Base-by-base conservation (phyloP, 306 rosid species). In the Canavalia ensiformis region DNA sequence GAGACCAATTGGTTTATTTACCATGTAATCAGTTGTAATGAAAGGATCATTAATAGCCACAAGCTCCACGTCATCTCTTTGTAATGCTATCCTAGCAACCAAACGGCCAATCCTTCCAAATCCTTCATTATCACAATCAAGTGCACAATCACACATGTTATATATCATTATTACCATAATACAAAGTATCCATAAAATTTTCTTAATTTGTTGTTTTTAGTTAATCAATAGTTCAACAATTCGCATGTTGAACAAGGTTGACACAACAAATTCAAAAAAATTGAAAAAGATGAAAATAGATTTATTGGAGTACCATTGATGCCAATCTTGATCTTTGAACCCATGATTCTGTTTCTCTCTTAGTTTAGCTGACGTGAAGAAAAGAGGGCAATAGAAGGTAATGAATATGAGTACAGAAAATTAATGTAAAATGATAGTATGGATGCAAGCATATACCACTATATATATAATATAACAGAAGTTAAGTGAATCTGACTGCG, bases 91-190 rank as follows among this genome's bases (percentile, higher is more conserved):
- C 64, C 92, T 91, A 1, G 95, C 95, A 6, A 89, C 95, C 68
- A 85, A 65, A 44, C 95, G 91, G 0, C 91, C 92, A 64, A 91
- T 91, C 63, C 91, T 86, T 87, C 91, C 91, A 66, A 91, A 91
- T 68, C 95, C 95, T 91, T 80, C 75, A 82, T 74, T 63, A 72
- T 80, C 52, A 79, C 37, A 50, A 11, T 18, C 25, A 18, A 18
- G 25, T 18, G 25, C 25, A 1, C 28, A 79, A 74, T n/a, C 25
- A 18, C 25, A 18, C 25, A 55, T 4, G 4, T 28, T n/a, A 54
- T 9, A 54, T 59, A 2, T 7, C 49, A 47, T 3, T 37, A 30
- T 28, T 33, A 46, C 25, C 25, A 18, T 18, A 18, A 18, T 18
- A 18, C 25, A 18, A 18, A 18, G 25, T 18, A 18, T 18, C 25